A percentile compares a stretch with the other conserved stretches of the same genome.
Conservation (phyloP, 805 yeast species). For the Lachancea fermentati region DNA sequence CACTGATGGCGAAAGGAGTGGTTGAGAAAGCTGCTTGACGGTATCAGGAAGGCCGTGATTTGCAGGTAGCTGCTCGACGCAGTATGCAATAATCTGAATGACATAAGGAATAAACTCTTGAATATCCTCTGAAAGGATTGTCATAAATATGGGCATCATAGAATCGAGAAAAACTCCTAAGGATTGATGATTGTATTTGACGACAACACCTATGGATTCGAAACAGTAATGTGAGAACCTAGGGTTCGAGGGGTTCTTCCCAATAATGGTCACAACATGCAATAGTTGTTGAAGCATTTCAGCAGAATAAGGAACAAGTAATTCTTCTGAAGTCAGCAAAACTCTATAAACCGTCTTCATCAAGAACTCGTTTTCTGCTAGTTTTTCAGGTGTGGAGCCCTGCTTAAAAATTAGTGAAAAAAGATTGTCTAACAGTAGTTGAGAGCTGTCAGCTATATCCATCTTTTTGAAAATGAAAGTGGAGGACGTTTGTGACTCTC, state of each 20-base stretch:
- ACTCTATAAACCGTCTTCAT: conserved; percentile 87
- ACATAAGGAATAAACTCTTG: conserved; percentile 93
- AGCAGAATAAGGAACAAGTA: conserved; percentile 41
- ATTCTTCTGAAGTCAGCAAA: conserved; percentile 63
- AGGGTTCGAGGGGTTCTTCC: conserved; percentile 93
- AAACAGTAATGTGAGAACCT: conserved; percentile 85
- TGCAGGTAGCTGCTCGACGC: conserved; percentile 57
- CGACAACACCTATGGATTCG: conserved; percentile 76
- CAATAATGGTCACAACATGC: conserved; percentile 60
- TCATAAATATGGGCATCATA: conserved; percentile 62
- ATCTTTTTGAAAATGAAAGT: conserved; percentile 59
- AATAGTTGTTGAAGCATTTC: conserved; percentile 59
- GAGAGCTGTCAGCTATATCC: conserved; percentile 63
- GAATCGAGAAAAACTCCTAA: conserved; percentile 33
- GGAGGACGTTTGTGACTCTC: conserved; percentile 46
- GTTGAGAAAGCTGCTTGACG: conserved; percentile 64
- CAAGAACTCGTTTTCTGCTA: conserved; percentile 91
- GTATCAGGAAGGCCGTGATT: conserved; percentile 51
- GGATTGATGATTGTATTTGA: conserved; percentile 44
- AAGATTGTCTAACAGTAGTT: conserved; percentile 57
- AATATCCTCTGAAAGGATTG: conserved; percentile 72
- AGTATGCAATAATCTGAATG: conserved; percentile 80
- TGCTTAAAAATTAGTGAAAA: conserved; percentile 60
- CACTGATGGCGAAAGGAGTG: conserved; percentile 79
- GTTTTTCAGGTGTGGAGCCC: conserved; percentile 71